phyloP scores from a whole-genome alignment of 768 basidiomycete species.

The Russula sp. region DNA sequence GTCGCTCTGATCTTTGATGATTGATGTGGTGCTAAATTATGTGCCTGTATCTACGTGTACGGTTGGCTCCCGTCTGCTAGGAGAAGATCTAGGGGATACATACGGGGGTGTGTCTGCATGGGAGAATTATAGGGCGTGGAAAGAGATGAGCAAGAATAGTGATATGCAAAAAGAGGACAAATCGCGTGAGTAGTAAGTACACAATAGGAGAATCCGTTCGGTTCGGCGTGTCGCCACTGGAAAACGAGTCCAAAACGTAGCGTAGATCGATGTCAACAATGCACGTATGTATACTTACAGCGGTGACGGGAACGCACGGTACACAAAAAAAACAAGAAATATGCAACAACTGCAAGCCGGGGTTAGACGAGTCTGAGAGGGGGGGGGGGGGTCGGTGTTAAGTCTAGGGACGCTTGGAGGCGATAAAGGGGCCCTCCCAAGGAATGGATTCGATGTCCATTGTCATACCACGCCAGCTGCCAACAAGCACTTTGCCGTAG shows the following conservation, averaged over 20 bases:
- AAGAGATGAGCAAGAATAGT: conserved; percentile 15
- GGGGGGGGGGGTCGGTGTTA: not conserved
- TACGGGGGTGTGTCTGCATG: conserved; percentile 1
- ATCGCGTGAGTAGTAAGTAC: not conserved
- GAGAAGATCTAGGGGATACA: conserved; percentile 19
- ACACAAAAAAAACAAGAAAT: conserved; percentile 5
- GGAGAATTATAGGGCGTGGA: conserved; percentile 4
- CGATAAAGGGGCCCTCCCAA: conserved; percentile 60
- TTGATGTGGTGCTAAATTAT: conserved; percentile 12
- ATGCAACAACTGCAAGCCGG: conserved; percentile 1
- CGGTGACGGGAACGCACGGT: conserved; percentile 1
- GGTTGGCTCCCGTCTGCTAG: conserved; percentile 9
- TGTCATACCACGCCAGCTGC: conserved; percentile 58
- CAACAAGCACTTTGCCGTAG: conserved; percentile 59
- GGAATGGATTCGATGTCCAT: conserved; percentile 41
- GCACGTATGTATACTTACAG: conserved; percentile 17
- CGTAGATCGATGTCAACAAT: not conserved
- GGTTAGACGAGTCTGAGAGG: not conserved
- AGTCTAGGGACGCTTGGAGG: conserved; percentile 39
- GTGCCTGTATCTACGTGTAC: conserved; percentile 19
- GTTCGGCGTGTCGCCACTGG: not conserved
- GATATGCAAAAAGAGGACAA: not conserved
- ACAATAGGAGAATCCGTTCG: conserved; percentile 15
- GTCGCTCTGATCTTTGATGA: conserved; percentile 3
- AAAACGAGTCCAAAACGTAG: conserved; percentile 1